A percentile compares a stretch with the other conserved stretches of the same genome.
These are phyloP conservation scores for Ascochyta lentis DNA, from an alignment of 2,329 filamentous ascomycete species.

Conservation along the genomic window DNA sequence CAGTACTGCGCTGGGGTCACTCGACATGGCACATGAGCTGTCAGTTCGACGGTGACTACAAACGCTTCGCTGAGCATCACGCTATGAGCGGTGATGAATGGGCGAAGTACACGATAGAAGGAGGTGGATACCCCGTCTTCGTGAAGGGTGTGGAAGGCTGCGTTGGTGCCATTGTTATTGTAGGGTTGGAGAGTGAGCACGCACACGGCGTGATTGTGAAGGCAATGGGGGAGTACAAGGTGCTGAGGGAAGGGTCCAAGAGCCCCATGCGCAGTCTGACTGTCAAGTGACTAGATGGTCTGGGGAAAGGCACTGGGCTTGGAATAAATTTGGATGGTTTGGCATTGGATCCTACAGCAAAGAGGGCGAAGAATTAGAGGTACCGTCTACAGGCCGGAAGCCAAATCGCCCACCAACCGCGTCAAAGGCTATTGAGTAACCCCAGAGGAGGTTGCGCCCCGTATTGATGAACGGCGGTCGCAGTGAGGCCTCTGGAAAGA, in stretches of 20 bases:
- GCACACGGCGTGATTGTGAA: constrained; percentile 80
- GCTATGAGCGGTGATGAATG: constrained; percentile 61
- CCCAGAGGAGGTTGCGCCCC: constrained; percentile 41
- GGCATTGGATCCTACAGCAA: constrained; percentile 20
- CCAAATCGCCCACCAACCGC: constrained; percentile 42
- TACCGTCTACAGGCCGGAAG: constrained; percentile 30
- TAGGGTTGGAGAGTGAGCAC: constrained; percentile 76
- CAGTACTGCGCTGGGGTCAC: constrained; percentile 73
- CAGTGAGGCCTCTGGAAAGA: constrained; percentile 33
- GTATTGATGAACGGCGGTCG: constrained; percentile 43
- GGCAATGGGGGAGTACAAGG: constrained; percentile 64
- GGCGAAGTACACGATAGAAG: constrained; percentile 76
- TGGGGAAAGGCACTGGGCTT: constrained; percentile 22
- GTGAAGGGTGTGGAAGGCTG: constrained; percentile 77
- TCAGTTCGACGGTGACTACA: constrained; percentile 73
- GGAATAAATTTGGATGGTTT: constrained; percentile 5
- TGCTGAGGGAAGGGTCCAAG: constrained; percentile 42
- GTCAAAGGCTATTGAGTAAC: constrained; percentile 46
- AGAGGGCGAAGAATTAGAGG: constrained; percentile 18
- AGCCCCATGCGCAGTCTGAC: constrained; percentile 44
- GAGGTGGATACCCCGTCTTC: constrained; percentile 75
- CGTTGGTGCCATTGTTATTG: constrained; percentile 77
- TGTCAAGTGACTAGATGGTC: constrained; percentile 40
- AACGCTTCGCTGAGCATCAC: constrained; percentile 68
- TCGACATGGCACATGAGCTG: constrained; percentile 75